Base-by-base conservation (phyloP, 495 filamentous ascomycete genomes). In the Lasiosphaeris hirsuta region DNA sequence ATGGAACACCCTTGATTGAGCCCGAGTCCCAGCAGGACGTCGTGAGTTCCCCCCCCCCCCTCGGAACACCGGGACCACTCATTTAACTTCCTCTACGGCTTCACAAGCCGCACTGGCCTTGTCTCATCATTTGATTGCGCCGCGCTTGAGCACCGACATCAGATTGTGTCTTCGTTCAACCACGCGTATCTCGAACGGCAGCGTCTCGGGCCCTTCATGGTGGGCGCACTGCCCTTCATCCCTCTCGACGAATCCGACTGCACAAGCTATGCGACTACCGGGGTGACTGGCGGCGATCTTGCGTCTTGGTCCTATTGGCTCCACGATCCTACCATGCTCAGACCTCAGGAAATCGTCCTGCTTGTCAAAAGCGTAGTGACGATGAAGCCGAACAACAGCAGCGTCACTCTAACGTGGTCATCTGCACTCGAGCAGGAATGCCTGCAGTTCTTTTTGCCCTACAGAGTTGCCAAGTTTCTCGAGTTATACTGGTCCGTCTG, bases 401-500 rank as follows among this genome's bases (percentile, higher is more conserved):
- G 58, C 35, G 55, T 69, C 15, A 60, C 60, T 4, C 38, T 65
- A 36, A 63, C 62, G 7, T 69, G 67, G 67, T 60, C 60, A 0
- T 37, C 65, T 4, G 60, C 56, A 9, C 59, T 63, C 10, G 65
- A 69, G 14, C 62, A 68, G 50, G 41, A 43, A 8, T 69, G 67
- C 35, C 61, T 65, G 8, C 48, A 62, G 17, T 68, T 69, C 56
- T 69, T 69, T 19, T 63, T 65, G 1, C 67, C 67, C 0, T 56
- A 54, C 3, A 52, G 63, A 23, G 63, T 69, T 34, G 43, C 63
- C 44, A 67, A 64, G 19, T 68, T 68, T 48, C 60, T 69, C 30
- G 67, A 69, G 37, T 51, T 69, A 35, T 69, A 66, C 56, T 69
- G 67, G 67, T 63, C 65, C 0, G 58, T 65, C 4, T 69, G 67